phyloP scores from a whole-genome alignment of 495 filamentous ascomycete genomes.

The Podospora tetraspora region DNA sequence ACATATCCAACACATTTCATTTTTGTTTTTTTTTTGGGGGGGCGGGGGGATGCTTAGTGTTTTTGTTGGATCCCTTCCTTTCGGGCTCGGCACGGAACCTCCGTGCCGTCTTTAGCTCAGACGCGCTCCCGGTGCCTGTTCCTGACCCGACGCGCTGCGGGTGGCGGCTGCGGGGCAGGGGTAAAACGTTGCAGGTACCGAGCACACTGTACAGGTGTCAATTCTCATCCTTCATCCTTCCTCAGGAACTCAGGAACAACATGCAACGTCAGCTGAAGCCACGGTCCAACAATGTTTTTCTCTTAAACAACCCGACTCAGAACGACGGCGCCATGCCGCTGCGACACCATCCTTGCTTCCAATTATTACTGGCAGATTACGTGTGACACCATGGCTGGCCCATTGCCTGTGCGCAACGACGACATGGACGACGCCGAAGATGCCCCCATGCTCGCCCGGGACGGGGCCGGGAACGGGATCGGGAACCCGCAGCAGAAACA shows the following conservation, averaged over 20 bases:
- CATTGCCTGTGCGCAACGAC: neutral
- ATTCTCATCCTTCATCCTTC: neutral
- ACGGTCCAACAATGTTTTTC: neutral
- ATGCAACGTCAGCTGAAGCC: neutral
- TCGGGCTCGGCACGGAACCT: neutral
- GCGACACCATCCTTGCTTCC: neutral
- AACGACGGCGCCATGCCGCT: neutral
- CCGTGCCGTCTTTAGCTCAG: neutral
- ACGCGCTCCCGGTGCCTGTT: neutral
- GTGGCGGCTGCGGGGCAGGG: neutral
- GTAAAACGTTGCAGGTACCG: neutral
- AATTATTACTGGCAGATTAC: neutral
- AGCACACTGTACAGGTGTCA: neutral
- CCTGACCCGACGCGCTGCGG: neutral
- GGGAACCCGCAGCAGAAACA: neutral
- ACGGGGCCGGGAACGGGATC: neutral
- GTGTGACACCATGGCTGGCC: neutral
- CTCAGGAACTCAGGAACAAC: neutral
- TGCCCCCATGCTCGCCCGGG: neutral
- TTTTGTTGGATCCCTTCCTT: neutral
- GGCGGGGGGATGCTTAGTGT: neutral
- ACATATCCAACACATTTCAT: neutral
- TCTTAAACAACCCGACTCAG: neutral
- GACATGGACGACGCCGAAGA: neutral
- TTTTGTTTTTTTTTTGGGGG: neutral